Base-by-base conservation (phyloP, 805 yeast genomes). In the Metschnikowia aberdeeniae region DNA sequence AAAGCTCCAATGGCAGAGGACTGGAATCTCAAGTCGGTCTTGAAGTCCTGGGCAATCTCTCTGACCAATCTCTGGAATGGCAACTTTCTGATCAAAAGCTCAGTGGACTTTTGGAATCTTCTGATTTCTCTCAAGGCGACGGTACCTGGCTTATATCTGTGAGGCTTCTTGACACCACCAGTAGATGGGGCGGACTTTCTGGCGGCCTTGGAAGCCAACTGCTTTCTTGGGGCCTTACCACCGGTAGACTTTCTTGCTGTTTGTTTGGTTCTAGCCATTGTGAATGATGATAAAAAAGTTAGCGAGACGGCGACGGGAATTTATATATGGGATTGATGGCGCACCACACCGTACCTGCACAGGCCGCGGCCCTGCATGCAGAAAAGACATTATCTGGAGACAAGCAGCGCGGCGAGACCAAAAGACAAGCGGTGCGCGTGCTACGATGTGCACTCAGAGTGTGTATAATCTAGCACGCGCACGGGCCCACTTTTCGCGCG, bases 121-220 rank as follows among this genome's bases (percentile, higher is more conserved):
- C 75, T 68, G 55, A 70, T 70, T 66, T 70, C 75, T 68, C 75
- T 68, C 64, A 70, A 69, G 53, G 75, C 75, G 49, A 70, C 75
- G 60, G 75, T 70, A 69, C 75, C 75, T 54, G 75, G 75, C 69
- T 70, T 70, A 65, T 69, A 70, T 69, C 75, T 69, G 72, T 70
- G 75, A 40, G 75, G 75, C 63, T 70, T 70, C 67, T 69, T 69
- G 56, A 70, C 75, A 66, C 75, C 75, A 47, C 75, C 75, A 46
- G 72, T 61, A 46, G 69, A 66, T 59, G 75, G 75, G 48, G 75
- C 75, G 42, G 75, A 70, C 60, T 70, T 70, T 67, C 75, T 68
- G 54, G 75, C 75, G 52, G 75, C 75, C 66, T 70, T 70, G 50
- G 75, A 70, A 55, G 75, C 75, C 60, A 70, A 68, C 60, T 70